phyloP scores from a whole-genome alignment of 139 green algal genomes.

The Chlamydomonas sp. region DNA sequence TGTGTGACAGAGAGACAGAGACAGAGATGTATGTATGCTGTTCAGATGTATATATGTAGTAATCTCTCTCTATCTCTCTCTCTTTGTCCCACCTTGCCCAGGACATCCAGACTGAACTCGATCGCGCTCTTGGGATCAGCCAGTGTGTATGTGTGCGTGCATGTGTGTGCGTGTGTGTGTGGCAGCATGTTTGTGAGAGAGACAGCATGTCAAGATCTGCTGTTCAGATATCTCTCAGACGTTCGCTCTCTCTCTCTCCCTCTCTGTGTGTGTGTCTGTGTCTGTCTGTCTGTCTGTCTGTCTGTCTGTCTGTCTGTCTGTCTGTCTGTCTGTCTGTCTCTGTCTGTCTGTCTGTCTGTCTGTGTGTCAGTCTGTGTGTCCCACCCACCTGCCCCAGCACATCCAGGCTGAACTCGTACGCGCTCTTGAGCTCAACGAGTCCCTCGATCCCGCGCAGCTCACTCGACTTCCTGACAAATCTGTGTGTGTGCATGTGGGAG shows the following conservation, averaged over 20 bases:
- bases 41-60: too few species aligned
- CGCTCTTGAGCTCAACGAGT: constrained; percentile 57
- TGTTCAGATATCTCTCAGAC: background rate
- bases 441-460: constrained; percentile 33
- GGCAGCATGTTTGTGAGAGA: background rate
- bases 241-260: background rate
- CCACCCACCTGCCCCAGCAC: too few species aligned
- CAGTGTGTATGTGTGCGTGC: constrained; percentile 7
- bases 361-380: too few species aligned
- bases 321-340: background rate
- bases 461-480: constrained; percentile 25
- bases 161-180: constrained; percentile 8
- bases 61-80: too few species aligned
- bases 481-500: constrained; percentile 11
- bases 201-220: background rate
- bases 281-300: background rate
- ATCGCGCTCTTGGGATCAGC: background rate
- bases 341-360: background rate
- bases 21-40: too few species aligned
- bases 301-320: background rate
- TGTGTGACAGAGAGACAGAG: too few species aligned
- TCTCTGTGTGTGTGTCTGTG: constrained; percentile 10
- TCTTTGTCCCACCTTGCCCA: too few species aligned
- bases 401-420: constrained; percentile 84
- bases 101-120: constrained; percentile 62